Evolutionary conservation across 441 rosid genomes (phyloP), one percentile per base, ranked within the genome.

Genomic region (Eugenia klotzschiana): DNA sequence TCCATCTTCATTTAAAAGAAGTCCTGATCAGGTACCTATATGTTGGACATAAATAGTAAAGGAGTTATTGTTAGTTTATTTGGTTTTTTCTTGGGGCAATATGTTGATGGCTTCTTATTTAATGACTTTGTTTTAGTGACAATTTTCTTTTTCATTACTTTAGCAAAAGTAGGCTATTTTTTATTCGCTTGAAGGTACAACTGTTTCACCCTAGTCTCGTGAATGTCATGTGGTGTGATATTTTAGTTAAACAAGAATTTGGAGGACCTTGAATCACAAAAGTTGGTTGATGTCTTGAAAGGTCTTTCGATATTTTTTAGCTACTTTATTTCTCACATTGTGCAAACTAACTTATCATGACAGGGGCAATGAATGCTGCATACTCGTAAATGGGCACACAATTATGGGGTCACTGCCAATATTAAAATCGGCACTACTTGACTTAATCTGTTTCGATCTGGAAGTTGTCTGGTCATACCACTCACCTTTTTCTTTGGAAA

Each of bases 1-100:
- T 88, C 98, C 99, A 33, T 69, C 90, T 37, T 69, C 85, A 33
- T 49, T 58, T 51, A 83, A 83, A 83, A 74, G 51, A 54, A 74
- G 91, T 51, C 95, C 97, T 82, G 99, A 96, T 89, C 98, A 94
- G 98, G 99, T 94, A 90, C 25, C 77, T 9, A 69, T 20, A 69
- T 37, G 46, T 1, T 20, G 25, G 46, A 37, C 77, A 69, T 20
- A 20, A 69, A 33, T 20, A 37, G 46, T 69, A 69, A 69, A 69
- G 14, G 46, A 69, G 77, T 69, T 33, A 10, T 14, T 5, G 25
- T 69, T 69, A 69, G 77, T 69, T 69, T 69, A 33, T 69, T 69
- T 37, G 77, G 77, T 33, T 20, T 69, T 9, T 33, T 13, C 77
- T 46, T 69, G 77, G 25, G 37, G 77, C 77, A 69, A 37, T 8